Base-by-base conservation (phyloP, 2,329 filamentous ascomycete genomes). In the Sclerotinia borealis region DNA sequence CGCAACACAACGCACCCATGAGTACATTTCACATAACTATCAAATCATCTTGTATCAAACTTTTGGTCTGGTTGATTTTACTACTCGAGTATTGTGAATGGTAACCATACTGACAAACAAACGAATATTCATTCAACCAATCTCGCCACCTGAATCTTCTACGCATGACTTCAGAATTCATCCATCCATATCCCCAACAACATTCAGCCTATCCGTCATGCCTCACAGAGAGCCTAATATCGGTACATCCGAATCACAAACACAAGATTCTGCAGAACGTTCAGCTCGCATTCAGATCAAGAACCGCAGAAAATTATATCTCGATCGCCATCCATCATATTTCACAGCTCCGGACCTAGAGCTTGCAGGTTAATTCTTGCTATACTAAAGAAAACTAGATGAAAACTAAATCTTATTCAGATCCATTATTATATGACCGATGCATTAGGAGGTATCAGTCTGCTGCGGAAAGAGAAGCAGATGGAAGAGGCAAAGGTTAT, bases 391-490 rank as follows among this genome's bases (percentile, higher is more conserved):
- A 47, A 60, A 50, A 34, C 34, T 19, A 13, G 6, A 52, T 39
- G 5, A 22, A 36, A 45, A 64, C 66, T 70, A 63, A 70, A 56
- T 36, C 5, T n/a, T 34, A 37, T n/a, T 36, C 39, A 75, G 74
- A 75, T 68, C 74, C 74, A 10, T 64, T 75, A 50, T 66, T 75
- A 9, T 75, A 74, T 63, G 74, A 75, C 63, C 71, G 70, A 43
- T 74, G 72, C 45, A 68, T 75, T 34, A 65, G 74, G 27, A 69
- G 70, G 36, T 75, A 75, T 47, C 73, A 74, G 63, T 67, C 72
- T 6, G 64, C 73, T 6, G 68, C 70, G 1, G 74, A 75, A 63
- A 69, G 74, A 47, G 72, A 75, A 68, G 74, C 72, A 45, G 73
- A 75, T 47, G 74, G 74, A 3, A 67, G 68, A n/a, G 66, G 69